Evolutionary conservation across 2,329 filamentous ascomycete genomes (phyloP).

Genomic region (Thielaviopsis populi): DNA sequence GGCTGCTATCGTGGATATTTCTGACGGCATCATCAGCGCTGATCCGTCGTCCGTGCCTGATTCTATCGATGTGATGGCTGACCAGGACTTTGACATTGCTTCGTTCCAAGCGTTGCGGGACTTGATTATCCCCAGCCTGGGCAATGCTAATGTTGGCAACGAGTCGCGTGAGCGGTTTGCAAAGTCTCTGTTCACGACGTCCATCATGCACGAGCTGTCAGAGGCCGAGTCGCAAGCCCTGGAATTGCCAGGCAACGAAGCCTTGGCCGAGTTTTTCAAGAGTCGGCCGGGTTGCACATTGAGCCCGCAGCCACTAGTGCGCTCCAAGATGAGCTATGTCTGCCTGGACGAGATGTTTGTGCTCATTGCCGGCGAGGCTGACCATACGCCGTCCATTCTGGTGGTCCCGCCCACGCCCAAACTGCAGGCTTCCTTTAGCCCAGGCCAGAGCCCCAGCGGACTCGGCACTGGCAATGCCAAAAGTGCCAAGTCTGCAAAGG

Average conservation of each 20-base stretch:
- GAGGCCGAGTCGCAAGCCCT: constrained; percentile 35
- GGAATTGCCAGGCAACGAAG: not conserved
- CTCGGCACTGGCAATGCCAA: constrained; percentile 18
- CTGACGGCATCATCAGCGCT: constrained; percentile 54
- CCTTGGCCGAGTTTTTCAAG: constrained; percentile 39
- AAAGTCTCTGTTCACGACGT: constrained; percentile 63
- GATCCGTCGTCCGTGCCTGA: constrained; percentile 35
- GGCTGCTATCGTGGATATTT: constrained; percentile 49
- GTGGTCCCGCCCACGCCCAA: constrained; percentile 33
- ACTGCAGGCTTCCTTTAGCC: constrained; percentile 19
- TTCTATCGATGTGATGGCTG: constrained; percentile 26
- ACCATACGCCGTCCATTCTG: constrained; percentile 25
- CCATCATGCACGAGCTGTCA: constrained; percentile 51
- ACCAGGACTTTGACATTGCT: constrained; percentile 68
- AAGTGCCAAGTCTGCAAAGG: constrained; percentile 18
- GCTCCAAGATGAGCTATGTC: constrained; percentile 61
- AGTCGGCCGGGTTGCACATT: constrained; percentile 58
- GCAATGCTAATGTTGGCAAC: constrained; percentile 49
- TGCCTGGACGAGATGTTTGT: constrained; percentile 68
- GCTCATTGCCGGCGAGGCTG: constrained; percentile 42
- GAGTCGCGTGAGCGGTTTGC: constrained; percentile 54
- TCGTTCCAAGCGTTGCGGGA: constrained; percentile 55
- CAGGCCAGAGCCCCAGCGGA: constrained; percentile 15
- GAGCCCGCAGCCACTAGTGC: constrained; percentile 46
- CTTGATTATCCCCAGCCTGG: constrained; percentile 60